Conservation (phyloP, 768 basidiomycete genomes). For the Boletus huronensis region DNA sequence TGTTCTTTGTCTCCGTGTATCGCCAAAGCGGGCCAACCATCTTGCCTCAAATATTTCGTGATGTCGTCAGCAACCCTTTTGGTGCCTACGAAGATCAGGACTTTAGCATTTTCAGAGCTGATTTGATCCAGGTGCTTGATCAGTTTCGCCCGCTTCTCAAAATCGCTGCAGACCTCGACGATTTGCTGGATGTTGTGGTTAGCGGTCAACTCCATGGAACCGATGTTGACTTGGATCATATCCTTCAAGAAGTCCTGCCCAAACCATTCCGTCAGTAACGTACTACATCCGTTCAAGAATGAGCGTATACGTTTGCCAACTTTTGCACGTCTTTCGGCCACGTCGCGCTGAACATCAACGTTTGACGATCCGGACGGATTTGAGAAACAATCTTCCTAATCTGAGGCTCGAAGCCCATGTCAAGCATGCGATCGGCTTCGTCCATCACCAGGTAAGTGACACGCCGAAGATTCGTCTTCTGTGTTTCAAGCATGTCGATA, state of each 20-base stretch:
- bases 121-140: slow-evolving; percentile 97
- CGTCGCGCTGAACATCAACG: slow-evolving; percentile 98
- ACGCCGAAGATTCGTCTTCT: slow-evolving; percentile 94
- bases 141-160: slow-evolving; percentile 94
- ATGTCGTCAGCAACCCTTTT: slow-evolving; percentile 98
- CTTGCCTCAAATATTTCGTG: slow-evolving; percentile 95
- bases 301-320: slow-evolving; percentile 69
- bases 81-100: slow-evolving; percentile 96
- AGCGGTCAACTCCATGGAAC: slow-evolving; percentile 96
- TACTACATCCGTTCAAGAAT: background rate
- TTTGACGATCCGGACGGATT: slow-evolving; percentile 97
- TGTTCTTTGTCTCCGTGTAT: slow-evolving; percentile 99
- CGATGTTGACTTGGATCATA: slow-evolving; percentile 98
- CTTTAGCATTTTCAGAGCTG: slow-evolving; percentile 95
- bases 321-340: slow-evolving; percentile 99
- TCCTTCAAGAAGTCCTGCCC: slow-evolving; percentile 88
- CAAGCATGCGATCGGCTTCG: slow-evolving; percentile 99
- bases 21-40: slow-evolving; percentile 99
- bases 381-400: slow-evolving; percentile 97
- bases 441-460: slow-evolving; percentile 99
- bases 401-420: slow-evolving; percentile 99
- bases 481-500: slow-evolving; percentile 97
- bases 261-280: slow-evolving; percentile 3
- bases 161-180: slow-evolving; percentile 95
- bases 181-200: slow-evolving; percentile 98